Evolutionary conservation across 2,329 filamentous ascomycete genomes (phyloP), one percentile per base, ranked within the genome.

Genomic region (Fusarium mexicanum): DNA sequence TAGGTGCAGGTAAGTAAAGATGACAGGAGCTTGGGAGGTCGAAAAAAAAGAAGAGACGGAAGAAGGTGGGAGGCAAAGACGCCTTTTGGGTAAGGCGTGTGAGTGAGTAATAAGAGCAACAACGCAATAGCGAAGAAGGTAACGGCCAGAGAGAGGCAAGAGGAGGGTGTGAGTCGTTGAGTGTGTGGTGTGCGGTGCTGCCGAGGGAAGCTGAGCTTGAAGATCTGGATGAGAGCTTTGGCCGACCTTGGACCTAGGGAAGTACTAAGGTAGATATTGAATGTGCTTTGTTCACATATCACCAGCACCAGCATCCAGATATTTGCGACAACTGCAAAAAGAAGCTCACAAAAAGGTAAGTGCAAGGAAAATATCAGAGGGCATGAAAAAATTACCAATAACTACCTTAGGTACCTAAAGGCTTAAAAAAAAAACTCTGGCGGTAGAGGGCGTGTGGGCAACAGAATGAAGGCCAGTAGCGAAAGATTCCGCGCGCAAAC

Each of bases 41-140:
- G 55, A 48, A 63, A 67, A 67, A 61, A 72, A 66, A 71, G 71
- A 73, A 76, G 67, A 67, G 71, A 72, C 64, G 64, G 71, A 74
- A 63, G 73, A 76, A 78, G 73, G 73, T 77, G 76, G 76, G 76
- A 78, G 76, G 76, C 76, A 78, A 77, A 71, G 67, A 77, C 74
- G 68, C 67, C 67, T 78, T 70, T 78, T 68, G 75, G 76, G 73
- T 68, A 78, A 75, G 68, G 76, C 69, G 76, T 69, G 74, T 71
- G 66, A 68, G 61, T 62, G 75, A 77, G 76, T 75, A 77, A 76
- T 74, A 67, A 72, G 64, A 73, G 69, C 61, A 76, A 69, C 57
- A 67, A 72, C 71, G 69, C 64, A 64, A 73, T 67, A 59, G 64
- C 41, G 53, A 70, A 69, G 66, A 65, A 54, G 68, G 66, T 55